Percentiles rank a stretch among this genome's conserved stretches.
phyloP scores from a whole-genome alignment of 345 rosid genomes.

The Heritiera fomes region DNA sequence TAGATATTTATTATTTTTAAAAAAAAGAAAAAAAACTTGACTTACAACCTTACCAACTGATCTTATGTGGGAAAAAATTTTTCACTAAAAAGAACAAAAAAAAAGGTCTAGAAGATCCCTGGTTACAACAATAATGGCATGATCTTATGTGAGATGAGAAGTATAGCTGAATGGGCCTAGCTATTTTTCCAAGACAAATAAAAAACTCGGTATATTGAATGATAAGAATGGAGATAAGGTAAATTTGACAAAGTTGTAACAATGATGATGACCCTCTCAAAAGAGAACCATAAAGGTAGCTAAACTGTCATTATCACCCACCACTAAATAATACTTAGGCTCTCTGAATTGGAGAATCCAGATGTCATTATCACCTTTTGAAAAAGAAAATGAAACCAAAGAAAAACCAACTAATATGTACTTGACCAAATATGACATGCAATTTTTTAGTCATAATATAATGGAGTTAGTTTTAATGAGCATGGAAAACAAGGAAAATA shows the following conservation, averaged over 20 bases:
- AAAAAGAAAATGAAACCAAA: not conserved
- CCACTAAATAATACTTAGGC: conserved; percentile 25
- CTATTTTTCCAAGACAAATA: too few relatives aligned
- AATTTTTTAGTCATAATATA: conserved; percentile 23
- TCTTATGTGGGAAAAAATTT: too few relatives aligned
- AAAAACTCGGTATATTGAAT: not conserved
- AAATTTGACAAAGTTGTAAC: not conserved
- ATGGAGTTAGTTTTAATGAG: conserved; percentile 36
- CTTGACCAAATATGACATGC: conserved; percentile 16
- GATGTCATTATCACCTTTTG: conserved; percentile 19
- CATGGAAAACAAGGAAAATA: conserved; percentile 23
- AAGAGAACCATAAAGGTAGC: conserved; percentile 32
- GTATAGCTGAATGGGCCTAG: not conserved
- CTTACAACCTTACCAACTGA: too few relatives aligned
- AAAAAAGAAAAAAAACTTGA: too few relatives aligned
- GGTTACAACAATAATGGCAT: not conserved
- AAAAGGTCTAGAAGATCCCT: not conserved
- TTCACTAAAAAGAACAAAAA: too few relatives aligned
- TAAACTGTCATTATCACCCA: conserved; percentile 36
- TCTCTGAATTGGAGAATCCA: conserved; percentile 23
- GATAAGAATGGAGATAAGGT: conserved; percentile 12
- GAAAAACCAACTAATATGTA: conserved; percentile 27
- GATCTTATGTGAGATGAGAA: not conserved
- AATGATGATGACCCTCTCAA: conserved; percentile 9
- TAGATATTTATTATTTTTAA: too few relatives aligned